Percentiles rank a stretch among this genome's conserved stretches.
Conservation (phyloP, 108 stramenopile genomes). For the Pseudonitzschia delicatissima region DNA sequence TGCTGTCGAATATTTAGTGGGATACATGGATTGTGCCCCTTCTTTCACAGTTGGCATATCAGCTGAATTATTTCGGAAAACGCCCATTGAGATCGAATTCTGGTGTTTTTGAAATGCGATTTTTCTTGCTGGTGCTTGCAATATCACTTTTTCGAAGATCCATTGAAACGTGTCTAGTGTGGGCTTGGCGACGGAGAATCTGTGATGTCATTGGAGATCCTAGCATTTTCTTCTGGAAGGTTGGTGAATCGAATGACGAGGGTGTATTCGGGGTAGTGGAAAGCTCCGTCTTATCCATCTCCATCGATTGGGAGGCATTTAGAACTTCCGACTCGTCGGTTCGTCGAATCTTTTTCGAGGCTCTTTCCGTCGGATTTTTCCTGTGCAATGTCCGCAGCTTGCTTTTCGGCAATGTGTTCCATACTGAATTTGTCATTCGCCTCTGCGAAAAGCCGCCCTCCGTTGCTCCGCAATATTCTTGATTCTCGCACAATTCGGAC, state of each 20-base stretch:
- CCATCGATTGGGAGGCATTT: background rate
- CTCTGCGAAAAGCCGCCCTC: background rate
- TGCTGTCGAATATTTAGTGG: background rate
- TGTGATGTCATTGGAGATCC: constrained; percentile 38
- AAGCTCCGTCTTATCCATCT: background rate
- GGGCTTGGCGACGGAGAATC: constrained; percentile 39
- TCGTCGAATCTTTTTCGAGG: constrained; percentile 1
- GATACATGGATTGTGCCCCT: constrained; percentile 3
- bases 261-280: background rate
- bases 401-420: constrained; percentile 3
- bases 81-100: background rate
- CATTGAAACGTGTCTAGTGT: constrained; percentile 44
- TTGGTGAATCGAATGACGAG: constrained; percentile 3
- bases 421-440: background rate
- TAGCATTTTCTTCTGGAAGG: constrained; percentile 9
- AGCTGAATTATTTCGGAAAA: background rate
- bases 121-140: no score
- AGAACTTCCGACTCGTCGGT: background rate
- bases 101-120: background rate
- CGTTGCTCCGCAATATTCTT: constrained; percentile 30
- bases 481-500: constrained; percentile 71
- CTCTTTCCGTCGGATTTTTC: background rate
- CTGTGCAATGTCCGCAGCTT: background rate
- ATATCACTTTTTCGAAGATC: constrained; percentile 11
- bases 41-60: constrained; percentile 5